Conservation (phyloP, 768 basidiomycete genomes). For the Tylopilus sp. region DNA sequence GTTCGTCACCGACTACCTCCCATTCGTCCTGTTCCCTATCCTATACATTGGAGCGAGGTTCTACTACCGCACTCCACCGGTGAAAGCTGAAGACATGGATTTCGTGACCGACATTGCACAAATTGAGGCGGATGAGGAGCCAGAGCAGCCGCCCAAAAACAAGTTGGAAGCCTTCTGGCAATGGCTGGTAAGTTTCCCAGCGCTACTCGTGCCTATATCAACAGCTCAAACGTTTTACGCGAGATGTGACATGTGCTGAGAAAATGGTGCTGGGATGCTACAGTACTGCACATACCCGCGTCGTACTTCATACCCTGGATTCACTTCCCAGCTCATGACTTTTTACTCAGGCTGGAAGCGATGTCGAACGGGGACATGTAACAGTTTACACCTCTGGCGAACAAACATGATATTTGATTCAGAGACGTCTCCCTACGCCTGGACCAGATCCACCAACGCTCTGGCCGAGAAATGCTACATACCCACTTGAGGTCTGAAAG, state of each 20-base stretch:
- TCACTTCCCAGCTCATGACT: background rate
- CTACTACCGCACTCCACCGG: conserved; percentile 28
- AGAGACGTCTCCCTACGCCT: too few relatives aligned
- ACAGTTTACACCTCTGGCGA: too few relatives aligned
- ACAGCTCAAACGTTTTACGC: conserved; percentile 2
- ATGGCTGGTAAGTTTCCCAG: conserved; percentile 59
- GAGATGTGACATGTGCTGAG: conserved; percentile 18
- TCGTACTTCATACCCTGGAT: conserved; percentile 2
- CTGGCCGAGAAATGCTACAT: too few relatives aligned
- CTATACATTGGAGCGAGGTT: conserved; percentile 62
- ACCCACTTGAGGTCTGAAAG: too few relatives aligned
- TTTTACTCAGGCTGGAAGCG: background rate
- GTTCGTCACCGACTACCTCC: conserved; percentile 87
- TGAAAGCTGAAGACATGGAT: conserved; percentile 70
- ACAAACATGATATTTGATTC: too few relatives aligned
- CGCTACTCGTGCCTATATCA: background rate
- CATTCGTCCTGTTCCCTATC: conserved; percentile 67
- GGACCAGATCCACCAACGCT: too few relatives aligned
- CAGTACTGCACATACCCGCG: conserved; percentile 1
- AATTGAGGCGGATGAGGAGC: conserved; percentile 66
- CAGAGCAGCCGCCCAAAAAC: conserved; percentile 71
- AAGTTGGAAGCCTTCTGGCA: conserved; percentile 68
- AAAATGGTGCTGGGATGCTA: background rate
- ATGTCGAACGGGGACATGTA: background rate
- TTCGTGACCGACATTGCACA: conserved; percentile 68